Conservation (phyloP, 768 basidiomycete species). For the Pulveroboletus sp. region DNA sequence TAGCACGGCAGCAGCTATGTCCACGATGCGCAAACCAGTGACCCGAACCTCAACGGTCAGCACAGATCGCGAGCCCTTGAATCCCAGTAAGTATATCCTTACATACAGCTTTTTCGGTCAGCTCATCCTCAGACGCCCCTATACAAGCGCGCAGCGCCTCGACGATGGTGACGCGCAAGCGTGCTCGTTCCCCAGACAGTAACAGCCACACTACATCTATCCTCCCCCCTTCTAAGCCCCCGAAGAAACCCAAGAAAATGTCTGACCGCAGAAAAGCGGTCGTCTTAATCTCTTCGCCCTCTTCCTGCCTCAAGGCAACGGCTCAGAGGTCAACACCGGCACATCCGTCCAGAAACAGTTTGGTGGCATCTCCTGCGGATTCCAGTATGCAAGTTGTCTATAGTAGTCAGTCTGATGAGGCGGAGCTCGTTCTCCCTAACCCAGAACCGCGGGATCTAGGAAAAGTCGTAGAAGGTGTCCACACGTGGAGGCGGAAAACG, state of each 20-base stretch:
- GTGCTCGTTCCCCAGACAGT: constrained; percentile 24
- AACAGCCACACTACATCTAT: not conserved
- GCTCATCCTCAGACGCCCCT: constrained; percentile 13
- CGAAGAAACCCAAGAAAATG: constrained; percentile 21
- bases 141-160: constrained; percentile 9
- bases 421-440: constrained; percentile 43
- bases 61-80: not conserved
- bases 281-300: constrained; percentile 10
- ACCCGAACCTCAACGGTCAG: constrained; percentile 7
- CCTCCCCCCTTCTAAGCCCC: constrained; percentile 12
- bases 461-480: constrained; percentile 36
- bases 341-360: constrained; percentile 1
- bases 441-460: constrained; percentile 25
- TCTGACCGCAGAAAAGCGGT: constrained; percentile 4
- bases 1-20: not conserved
- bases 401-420: constrained; percentile 67
- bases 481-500: constrained; percentile 41
- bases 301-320: constrained; percentile 37
- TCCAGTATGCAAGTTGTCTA: constrained; percentile 41
- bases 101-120: not conserved
- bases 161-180: constrained; percentile 21
- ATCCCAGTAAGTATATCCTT: constrained; percentile 24
- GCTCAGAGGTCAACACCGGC: constrained; percentile 1
- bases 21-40: constrained; percentile 9
- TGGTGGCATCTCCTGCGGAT: constrained; percentile 16